Evolutionary conservation across 2,329 filamentous ascomycete genomes (phyloP).

Genomic region (Scortechinia acanthostroma): DNA sequence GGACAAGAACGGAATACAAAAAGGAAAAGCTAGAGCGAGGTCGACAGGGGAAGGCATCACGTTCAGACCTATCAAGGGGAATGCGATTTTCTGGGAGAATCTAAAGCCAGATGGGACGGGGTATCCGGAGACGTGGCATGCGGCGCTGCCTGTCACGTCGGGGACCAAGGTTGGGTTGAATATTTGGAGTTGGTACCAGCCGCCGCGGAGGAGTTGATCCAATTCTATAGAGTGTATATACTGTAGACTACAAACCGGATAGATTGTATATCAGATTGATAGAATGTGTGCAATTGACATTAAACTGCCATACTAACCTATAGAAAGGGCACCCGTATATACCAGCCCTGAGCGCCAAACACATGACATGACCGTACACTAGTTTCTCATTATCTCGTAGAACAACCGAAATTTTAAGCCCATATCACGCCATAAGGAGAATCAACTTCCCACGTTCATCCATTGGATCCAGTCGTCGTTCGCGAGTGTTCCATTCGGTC

Average conservation of each 20-base stretch:
- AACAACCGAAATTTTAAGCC: no score
- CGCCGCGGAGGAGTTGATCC: neutral
- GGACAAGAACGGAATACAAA: neutral
- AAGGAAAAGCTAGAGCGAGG: conserved; percentile 8
- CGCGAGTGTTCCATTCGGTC: conserved; percentile 8
- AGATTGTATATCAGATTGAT: no score
- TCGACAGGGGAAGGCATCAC: conserved; percentile 41
- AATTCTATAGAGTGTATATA: no score
- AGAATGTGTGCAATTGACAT: conserved; percentile 14
- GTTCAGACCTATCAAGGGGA: conserved; percentile 47
- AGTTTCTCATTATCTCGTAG: no score
- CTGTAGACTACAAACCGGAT: no score
- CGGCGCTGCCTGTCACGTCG: conserved; percentile 43
- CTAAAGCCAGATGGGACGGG: conserved; percentile 43
- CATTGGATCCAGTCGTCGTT: conserved; percentile 22
- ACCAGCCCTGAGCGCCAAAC: no score
- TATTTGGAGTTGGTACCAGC: conserved; percentile 57
- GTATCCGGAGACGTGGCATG: conserved; percentile 52
- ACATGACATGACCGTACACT: no score
- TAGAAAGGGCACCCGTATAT: neutral
- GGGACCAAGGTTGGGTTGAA: conserved; percentile 55
- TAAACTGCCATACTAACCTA: conserved; percentile 12
- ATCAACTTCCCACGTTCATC: conserved; percentile 17
- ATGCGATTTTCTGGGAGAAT: conserved; percentile 59
- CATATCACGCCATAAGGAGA: neutral